Evolutionary conservation across 345 rosid species (phyloP).

Genomic region (Populus ilicifolia): DNA sequence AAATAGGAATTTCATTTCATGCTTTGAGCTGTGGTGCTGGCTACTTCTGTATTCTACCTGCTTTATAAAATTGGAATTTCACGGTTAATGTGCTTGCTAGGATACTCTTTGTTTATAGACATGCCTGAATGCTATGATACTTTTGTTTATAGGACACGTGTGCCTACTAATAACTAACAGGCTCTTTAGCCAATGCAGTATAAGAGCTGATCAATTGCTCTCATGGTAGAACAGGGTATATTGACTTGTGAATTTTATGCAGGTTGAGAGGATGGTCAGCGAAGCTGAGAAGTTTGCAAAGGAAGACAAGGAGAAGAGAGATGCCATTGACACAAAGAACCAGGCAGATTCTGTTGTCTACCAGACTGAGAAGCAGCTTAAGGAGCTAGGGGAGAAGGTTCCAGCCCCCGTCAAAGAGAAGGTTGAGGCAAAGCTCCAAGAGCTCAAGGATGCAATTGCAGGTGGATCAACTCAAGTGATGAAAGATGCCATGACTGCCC

Average conservation of each 20-base stretch:
- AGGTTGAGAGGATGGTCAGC: conserved; percentile 86
- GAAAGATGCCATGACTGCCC: conserved; percentile 79
- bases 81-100: neutral
- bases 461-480: conserved; percentile 68
- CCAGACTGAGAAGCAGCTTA: conserved; percentile 93
- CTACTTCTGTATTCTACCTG: neutral
- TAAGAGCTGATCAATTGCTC: neutral
- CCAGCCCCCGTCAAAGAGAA: conserved; percentile 85
- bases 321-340: conserved; percentile 94
- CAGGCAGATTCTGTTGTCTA: conserved; percentile 90
- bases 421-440: conserved; percentile 79
- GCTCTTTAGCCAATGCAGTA: too few species aligned
- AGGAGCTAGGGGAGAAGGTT: conserved; percentile 86
- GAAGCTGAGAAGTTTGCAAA: conserved; percentile 84
- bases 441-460: conserved; percentile 72
- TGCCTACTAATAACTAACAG: too few species aligned
- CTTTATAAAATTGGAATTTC: neutral
- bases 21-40: neutral
- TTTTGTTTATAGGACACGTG: too few species aligned
- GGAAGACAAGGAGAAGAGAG: conserved; percentile 96
- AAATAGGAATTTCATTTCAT: neutral
- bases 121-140: too few species aligned
- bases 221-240: neutral
- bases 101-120: too few species aligned
- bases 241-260: neutral